Percentiles rank a stretch among this genome's conserved stretches.
phyloP scores from a whole-genome alignment of 2,329 filamentous ascomycete genomes.

The Hymenoscyphus linearis region DNA sequence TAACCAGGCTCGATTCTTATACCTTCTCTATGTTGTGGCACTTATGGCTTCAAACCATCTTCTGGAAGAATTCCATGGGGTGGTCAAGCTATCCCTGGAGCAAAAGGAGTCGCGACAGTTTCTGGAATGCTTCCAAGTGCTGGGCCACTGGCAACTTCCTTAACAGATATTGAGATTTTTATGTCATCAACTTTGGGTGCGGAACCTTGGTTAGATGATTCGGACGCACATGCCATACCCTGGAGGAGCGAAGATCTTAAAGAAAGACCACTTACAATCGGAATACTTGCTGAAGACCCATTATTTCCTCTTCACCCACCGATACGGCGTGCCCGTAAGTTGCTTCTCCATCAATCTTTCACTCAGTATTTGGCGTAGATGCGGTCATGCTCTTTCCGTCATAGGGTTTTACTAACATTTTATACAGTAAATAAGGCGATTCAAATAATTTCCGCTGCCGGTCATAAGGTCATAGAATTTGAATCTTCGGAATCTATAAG shows the following conservation, averaged over 20 bases:
- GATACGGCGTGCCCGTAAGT: slow-evolving; percentile 35
- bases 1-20: slow-evolving; percentile 15
- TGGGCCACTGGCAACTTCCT: slow-evolving; percentile 38
- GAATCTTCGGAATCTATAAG: background rate
- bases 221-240: slow-evolving; percentile 36
- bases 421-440: slow-evolving; percentile 36
- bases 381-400: background rate
- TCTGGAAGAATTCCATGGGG: slow-evolving; percentile 17
- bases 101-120: slow-evolving; percentile 1
- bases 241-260: slow-evolving; percentile 37
- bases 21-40: slow-evolving; percentile 41
- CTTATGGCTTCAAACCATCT: slow-evolving; percentile 36
- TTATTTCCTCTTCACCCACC: slow-evolving; percentile 47
- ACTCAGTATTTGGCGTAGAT: background rate
- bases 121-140: slow-evolving; percentile 35
- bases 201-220: slow-evolving; percentile 42
- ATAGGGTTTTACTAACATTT: background rate
- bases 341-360: background rate
- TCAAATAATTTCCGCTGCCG: slow-evolving; percentile 35
- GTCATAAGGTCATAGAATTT: slow-evolving; percentile 41
- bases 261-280: slow-evolving; percentile 38
- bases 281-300: slow-evolving; percentile 43
- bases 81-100: slow-evolving; percentile 9
- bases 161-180: slow-evolving; percentile 37
- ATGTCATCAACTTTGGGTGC: slow-evolving; percentile 37